Evolutionary conservation across 768 basidiomycete genomes (phyloP), one percentile per base, ranked within the genome.

Genomic region (Lentinula aciculospora): DNA sequence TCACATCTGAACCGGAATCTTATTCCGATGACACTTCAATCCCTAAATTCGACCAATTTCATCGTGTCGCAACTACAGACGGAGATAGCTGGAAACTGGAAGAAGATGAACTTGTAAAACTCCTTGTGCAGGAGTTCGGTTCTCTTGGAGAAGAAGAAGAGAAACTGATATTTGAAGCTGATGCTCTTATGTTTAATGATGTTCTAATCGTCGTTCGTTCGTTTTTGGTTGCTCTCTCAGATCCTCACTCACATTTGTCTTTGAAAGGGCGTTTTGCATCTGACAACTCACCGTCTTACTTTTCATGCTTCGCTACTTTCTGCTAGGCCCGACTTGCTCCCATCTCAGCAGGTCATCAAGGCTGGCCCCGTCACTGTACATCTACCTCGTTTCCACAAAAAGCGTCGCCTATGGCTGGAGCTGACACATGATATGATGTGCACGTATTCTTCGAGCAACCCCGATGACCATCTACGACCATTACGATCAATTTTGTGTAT

Each of bases 301-400:
- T 88, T 88, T 66, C 85, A 87, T 62, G 86, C 86, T 1, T 77
- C 83, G 9, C 66, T 88, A 19, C 75, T 83, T 15, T 73, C 81
- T 0, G 72, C 74, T 25, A 65, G 68, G n/a, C 71, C 75, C 4
- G 74, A 68, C 44, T 58, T 71, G 34, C 57, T 61, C 7, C 61
- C 65, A 12, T 58, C 66, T 5, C 67, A 71, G 21, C 69, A 75
- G 37, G 58, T 80, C 17, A 68, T 86, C 46, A 81, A 77, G 63
- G 62, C 78, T 13, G 85, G 84, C 1, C 68, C 81, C 1, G 81
- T 78, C 3, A 69, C 76, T 1, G 67, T 82, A 28, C 79, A 78
- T 58, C 69, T 75, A 10, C 72, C 71, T 53, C 78, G 76, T 46
- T 72, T 73, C 65, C 78, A 73, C 53, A 62, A 72, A 17, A 78